Percentiles rank a stretch among this genome's conserved stretches.
Evolutionary conservation across 805 yeast species (phyloP).

Genomic region (Schizosaccharomyces lindneri): DNA sequence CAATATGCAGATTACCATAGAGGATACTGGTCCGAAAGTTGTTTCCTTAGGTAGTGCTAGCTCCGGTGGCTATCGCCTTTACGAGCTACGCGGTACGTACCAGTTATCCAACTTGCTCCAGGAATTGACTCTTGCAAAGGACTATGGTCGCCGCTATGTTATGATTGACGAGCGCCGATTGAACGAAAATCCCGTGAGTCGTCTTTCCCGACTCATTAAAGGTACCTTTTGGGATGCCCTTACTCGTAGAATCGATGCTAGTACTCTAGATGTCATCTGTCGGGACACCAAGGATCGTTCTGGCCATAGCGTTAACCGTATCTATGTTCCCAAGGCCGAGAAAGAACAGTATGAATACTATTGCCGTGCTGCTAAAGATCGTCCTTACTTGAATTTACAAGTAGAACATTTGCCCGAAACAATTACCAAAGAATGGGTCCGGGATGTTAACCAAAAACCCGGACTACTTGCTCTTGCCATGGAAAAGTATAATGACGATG

Average conservation of each 20-base stretch:
- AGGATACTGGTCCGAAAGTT: conserved; percentile 68
- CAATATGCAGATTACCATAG: conserved; percentile 64
- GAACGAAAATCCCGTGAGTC: conserved; percentile 64
- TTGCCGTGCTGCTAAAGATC: conserved; percentile 23
- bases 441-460: conserved; percentile 55
- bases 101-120: conserved; percentile 69
- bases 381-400: conserved; percentile 36
- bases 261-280: conserved; percentile 44
- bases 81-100: conserved; percentile 65
- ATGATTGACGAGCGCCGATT: conserved; percentile 60
- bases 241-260: conserved; percentile 43
- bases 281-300: conserved; percentile 50
- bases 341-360: conserved; percentile 52
- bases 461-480: conserved; percentile 69
- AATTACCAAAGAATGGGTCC: conserved; percentile 54
- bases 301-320: conserved; percentile 39
- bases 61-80: conserved; percentile 53
- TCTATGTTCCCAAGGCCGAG: conserved; percentile 50
- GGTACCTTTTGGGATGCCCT: conserved; percentile 60
- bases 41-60: conserved; percentile 57
- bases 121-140: conserved; percentile 66
- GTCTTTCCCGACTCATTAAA: conserved; percentile 47
- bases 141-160: conserved; percentile 54
- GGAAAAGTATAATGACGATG: conserved; percentile 25
- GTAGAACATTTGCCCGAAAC: conserved; percentile 53